Evolutionary conservation across 495 filamentous ascomycete species (phyloP).

Genomic region (Rhypophila decipiens): DNA sequence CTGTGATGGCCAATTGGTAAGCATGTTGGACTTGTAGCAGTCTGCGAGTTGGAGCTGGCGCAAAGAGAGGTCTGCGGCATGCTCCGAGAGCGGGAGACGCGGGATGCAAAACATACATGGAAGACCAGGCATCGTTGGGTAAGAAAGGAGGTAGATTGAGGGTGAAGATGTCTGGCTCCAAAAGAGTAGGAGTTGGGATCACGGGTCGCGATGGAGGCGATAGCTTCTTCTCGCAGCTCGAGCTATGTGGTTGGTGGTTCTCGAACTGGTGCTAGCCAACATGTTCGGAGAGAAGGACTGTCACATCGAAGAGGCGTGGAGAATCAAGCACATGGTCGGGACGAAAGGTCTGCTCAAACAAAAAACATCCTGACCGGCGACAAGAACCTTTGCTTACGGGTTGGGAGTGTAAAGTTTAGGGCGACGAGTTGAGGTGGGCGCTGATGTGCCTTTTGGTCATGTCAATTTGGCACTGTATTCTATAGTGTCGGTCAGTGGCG

Average conservation of each 20-base stretch:
- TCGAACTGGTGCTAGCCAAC: conserved; percentile 23
- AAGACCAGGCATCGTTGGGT: conserved; percentile 74
- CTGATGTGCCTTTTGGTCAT: too few relatives aligned
- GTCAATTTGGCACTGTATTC: too few relatives aligned
- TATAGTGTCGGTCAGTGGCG: too few relatives aligned
- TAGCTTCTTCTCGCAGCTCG: conserved; percentile 22
- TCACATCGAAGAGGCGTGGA: conserved; percentile 17
- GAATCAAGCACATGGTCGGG: too few relatives aligned
- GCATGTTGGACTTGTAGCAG: conserved; percentile 8
- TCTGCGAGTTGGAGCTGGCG: too few relatives aligned
- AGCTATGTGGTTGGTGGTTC: conserved; percentile 20
- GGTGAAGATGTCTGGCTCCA: not conserved
- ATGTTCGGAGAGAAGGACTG: conserved; percentile 23
- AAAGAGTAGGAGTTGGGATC: conserved; percentile 7
- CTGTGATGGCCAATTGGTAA: conserved; percentile 37
- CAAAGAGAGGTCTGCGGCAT: conserved; percentile 1
- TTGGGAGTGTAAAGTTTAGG: not conserved
- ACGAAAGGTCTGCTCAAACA: too few relatives aligned
- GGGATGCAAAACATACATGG: conserved; percentile 54
- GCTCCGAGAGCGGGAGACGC: conserved; percentile 3
- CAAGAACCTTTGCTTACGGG: too few relatives aligned
- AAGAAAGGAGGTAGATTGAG: conserved; percentile 1
- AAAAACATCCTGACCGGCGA: too few relatives aligned
- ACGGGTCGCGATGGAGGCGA: conserved; percentile 12
- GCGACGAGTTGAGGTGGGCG: too few relatives aligned